Conservation (phyloP, 352 stramenopile species). For the Globisporangium orthogonon region DNA sequence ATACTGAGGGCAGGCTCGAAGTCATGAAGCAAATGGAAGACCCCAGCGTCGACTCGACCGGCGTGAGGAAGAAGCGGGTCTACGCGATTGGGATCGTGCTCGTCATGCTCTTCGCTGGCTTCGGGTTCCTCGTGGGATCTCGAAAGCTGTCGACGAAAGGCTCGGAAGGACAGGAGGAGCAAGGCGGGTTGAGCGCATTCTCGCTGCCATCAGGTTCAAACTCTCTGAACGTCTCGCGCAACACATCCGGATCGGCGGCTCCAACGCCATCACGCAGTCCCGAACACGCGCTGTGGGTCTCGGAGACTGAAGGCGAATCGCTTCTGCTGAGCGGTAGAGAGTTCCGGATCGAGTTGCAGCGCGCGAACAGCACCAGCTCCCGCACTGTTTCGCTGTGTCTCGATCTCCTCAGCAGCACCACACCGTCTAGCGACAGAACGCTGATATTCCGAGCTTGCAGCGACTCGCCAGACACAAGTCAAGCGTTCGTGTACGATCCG, state of each 20-base stretch:
- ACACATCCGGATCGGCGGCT: background rate
- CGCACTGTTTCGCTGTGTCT: conserved; percentile 1
- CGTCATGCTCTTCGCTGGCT: conserved; percentile 8
- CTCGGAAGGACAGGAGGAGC: background rate
- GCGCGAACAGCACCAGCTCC: background rate
- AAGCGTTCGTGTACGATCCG: conserved; percentile 11
- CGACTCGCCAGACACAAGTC: background rate
- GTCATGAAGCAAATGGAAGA: background rate
- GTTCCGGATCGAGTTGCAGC: conserved; percentile 3
- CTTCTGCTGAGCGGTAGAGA: conserved; percentile 3
- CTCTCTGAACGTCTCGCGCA: background rate
- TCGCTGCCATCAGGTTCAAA: background rate
- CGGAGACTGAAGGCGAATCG: background rate
- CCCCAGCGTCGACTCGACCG: background rate
- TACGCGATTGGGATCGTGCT: conserved; percentile 3
- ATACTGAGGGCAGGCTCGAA: background rate
- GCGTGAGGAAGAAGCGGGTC: conserved; percentile 1
- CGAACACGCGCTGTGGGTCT: background rate
- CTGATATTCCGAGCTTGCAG: conserved; percentile 2
- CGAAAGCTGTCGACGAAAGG: background rate
- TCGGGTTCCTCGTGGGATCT: conserved; percentile 1
- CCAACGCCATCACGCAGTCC: background rate
- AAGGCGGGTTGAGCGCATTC: background rate
- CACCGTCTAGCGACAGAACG: background rate
- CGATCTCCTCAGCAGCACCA: background rate